A percentile compares a stretch with the other conserved stretches of the same genome.
phyloP scores from a whole-genome alignment of 768 basidiomycete genomes.

The Russula compacta region DNA sequence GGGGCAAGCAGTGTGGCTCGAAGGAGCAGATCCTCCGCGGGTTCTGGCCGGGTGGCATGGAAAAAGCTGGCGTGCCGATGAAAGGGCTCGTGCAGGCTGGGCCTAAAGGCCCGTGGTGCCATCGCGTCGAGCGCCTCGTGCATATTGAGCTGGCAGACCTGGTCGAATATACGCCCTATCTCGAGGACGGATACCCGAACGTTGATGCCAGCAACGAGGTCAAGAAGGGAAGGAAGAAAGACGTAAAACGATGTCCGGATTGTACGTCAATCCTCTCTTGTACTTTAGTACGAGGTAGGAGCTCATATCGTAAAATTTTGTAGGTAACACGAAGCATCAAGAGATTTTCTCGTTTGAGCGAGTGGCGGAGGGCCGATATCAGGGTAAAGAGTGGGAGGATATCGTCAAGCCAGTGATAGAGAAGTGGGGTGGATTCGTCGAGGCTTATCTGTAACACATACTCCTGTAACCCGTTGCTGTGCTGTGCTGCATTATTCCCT shows the following conservation, averaged over 20 bases:
- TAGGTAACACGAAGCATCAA: conserved; percentile 54
- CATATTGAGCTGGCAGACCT: conserved; percentile 76
- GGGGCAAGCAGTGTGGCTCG: conserved; percentile 74
- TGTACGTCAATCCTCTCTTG: conserved; percentile 30
- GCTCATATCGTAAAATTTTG: background rate
- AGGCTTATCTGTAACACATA: conserved; percentile 23
- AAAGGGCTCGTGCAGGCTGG: conserved; percentile 58
- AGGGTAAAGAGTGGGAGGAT: conserved; percentile 63
- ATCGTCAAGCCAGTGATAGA: conserved; percentile 70
- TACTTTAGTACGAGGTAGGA: conserved; percentile 26
- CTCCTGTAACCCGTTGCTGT: too few relatives aligned
- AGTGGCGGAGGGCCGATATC: conserved; percentile 41
- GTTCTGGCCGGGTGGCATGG: conserved; percentile 56
- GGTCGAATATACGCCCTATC: conserved; percentile 46
- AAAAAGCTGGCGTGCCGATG: conserved; percentile 35
- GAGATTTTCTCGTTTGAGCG: conserved; percentile 74
- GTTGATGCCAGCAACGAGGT: conserved; percentile 29
- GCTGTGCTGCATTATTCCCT: too few relatives aligned
- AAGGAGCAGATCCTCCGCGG: conserved; percentile 67
- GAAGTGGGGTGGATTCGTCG: conserved; percentile 65
- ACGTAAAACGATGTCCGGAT: conserved; percentile 31
- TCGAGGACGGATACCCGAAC: conserved; percentile 41
- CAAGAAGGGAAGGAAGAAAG: conserved; percentile 12
- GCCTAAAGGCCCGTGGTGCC: conserved; percentile 52
- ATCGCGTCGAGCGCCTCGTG: conserved; percentile 68